These are phyloP conservation scores for Aspergillus melleus DNA, from an alignment of 2,329 filamentous ascomycete genomes.

Conservation along the genomic window DNA sequence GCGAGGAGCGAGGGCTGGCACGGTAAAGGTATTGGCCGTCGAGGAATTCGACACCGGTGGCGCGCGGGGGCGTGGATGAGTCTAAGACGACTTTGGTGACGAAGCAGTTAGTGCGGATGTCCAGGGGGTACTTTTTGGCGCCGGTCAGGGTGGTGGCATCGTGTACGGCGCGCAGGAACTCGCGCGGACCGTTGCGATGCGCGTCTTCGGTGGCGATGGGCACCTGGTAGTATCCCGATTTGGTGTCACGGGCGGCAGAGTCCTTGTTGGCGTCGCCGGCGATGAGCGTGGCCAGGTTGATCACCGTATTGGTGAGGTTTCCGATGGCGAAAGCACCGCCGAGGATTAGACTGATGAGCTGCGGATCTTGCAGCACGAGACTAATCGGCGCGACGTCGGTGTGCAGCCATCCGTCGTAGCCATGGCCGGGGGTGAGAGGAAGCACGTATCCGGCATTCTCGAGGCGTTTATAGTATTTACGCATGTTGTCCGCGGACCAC, in stretches of 20 bases:
- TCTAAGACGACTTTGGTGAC: conserved; percentile 51
- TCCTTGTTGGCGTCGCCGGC: conserved; percentile 55
- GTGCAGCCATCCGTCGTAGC: conserved; percentile 28
- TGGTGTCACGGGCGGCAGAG: conserved; percentile 46
- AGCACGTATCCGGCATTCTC: conserved; percentile 56
- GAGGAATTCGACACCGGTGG: conserved; percentile 53
- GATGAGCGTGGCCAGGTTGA: conserved; percentile 49
- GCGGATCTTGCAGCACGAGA: conserved; percentile 53
- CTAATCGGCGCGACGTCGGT: conserved; percentile 40
- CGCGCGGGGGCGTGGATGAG: conserved; percentile 39
- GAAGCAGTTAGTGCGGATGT: conserved; percentile 52
- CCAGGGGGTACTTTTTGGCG: conserved; percentile 53
- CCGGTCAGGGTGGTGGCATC: conserved; percentile 27
- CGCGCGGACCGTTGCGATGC: conserved; percentile 39
- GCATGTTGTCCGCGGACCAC: conserved; percentile 61
- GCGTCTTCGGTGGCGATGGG: conserved; percentile 49
- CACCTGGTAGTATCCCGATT: conserved; percentile 57
- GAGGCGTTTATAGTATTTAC: conserved; percentile 55
- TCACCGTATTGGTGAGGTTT: conserved; percentile 42
- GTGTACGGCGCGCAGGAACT: conserved; percentile 36
- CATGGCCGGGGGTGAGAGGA: conserved; percentile 47
- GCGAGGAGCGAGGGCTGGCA: conserved; percentile 42
- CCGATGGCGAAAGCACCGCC: conserved; percentile 57
- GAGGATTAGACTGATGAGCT: conserved; percentile 54
- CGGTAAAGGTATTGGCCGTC: conserved; percentile 50